These are phyloP conservation scores for Arctium lappa DNA, from an alignment of 129 eudicot species.

Conservation along the genomic window DNA sequence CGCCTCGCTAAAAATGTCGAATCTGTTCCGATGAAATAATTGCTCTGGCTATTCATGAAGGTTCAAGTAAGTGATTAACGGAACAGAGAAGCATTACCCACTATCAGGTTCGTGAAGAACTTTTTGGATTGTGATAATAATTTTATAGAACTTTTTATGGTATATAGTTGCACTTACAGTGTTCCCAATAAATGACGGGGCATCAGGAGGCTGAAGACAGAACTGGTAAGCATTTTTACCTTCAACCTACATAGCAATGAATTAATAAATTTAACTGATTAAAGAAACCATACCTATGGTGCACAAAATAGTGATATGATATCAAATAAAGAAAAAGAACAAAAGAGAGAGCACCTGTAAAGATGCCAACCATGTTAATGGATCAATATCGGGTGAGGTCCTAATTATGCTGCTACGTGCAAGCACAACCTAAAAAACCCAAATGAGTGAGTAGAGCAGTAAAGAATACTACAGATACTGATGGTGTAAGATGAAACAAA, in stretches of 20 bases:
- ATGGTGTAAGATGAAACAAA: background rate
- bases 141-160: background rate
- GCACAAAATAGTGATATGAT: background rate
- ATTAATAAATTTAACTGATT: background rate
- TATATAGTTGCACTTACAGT: constrained; percentile 60
- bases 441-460: background rate
- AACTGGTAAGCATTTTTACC: constrained; percentile 88
- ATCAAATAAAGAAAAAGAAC: background rate
- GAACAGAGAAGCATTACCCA: constrained; percentile 16
- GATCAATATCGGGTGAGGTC: constrained; percentile 78
- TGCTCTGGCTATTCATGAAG: constrained; percentile 87
- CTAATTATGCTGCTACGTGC: constrained; percentile 91
- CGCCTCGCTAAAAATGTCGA: constrained; percentile 78
- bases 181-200: constrained; percentile 96
- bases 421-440: constrained; percentile 73
- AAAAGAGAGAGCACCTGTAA: constrained; percentile 53
- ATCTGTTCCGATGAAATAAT: constrained; percentile 69
- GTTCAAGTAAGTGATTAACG: constrained; percentile 34
- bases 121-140: background rate
- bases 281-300: background rate
- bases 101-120: constrained; percentile 6
- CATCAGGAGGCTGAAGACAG: constrained; percentile 93
- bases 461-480: background rate
- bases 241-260: constrained; percentile 51
- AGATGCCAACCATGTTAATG: constrained; percentile 73